Evolutionary conservation across 192 early-diverging fungal species (phyloP).

Genomic region (Allomyces arbusculus): DNA sequence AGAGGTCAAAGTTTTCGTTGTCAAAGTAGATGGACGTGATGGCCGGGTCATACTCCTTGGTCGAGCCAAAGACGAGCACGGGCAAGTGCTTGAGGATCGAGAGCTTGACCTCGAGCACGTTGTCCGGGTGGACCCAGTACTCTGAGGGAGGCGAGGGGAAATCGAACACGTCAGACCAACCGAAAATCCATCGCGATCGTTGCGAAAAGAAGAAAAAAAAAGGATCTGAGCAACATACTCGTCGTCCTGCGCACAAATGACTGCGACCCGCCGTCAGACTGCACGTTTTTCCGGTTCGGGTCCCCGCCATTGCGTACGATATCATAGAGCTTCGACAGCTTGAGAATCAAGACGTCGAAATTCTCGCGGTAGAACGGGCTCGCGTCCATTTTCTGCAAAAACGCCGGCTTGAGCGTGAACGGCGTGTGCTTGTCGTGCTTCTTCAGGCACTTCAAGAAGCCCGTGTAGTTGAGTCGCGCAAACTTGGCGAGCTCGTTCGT

Average conservation of each 20-base stretch:
- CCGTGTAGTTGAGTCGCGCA: conserved; percentile 61
- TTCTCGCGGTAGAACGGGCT: conserved; percentile 67
- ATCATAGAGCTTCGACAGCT: conserved; percentile 60
- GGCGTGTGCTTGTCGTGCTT: conserved; percentile 96
- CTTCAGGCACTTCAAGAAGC: conserved; percentile 83
- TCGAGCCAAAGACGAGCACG: conserved; percentile 62
- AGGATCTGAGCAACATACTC: background rate
- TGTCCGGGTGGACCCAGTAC: conserved; percentile 92
- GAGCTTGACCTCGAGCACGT: conserved; percentile 83
- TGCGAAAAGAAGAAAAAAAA: background rate
- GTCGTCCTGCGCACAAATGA: conserved; percentile 27
- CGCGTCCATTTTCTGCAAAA: conserved; percentile 59
- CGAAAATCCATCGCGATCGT: background rate
- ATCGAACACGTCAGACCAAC: too few species aligned
- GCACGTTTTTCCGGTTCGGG: conserved; percentile 1
- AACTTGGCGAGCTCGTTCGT: conserved; percentile 58
- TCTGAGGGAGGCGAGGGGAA: too few species aligned
- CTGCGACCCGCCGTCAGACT: background rate
- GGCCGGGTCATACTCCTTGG: conserved; percentile 53
- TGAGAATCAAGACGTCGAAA: conserved; percentile 65
- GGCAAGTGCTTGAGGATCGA: conserved; percentile 76
- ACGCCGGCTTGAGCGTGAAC: conserved; percentile 54
- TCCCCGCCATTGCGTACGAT: conserved; percentile 55
- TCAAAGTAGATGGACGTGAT: conserved; percentile 89
- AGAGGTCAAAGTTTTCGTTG: conserved; percentile 70